Percentiles rank a stretch among this genome's conserved stretches.
phyloP scores from a whole-genome alignment of 1,284 basidiomycete genomes.

The Heimioporus punctisporus region DNA sequence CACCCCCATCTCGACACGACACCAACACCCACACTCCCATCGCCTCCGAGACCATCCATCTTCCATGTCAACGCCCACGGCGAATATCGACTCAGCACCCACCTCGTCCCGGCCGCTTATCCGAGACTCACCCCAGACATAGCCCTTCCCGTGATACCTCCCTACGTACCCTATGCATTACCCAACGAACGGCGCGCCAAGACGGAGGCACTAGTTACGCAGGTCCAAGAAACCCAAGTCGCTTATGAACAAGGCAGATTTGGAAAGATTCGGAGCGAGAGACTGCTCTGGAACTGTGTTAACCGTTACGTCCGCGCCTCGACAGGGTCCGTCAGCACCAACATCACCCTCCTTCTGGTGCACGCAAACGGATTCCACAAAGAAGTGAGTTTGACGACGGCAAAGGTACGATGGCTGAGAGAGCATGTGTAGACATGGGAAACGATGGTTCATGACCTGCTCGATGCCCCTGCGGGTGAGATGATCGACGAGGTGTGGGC shows the following conservation, averaged over 20 bases:
- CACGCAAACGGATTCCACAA: constrained; percentile 88
- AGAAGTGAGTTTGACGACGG: constrained; percentile 54
- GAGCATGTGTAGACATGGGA: constrained; percentile 62
- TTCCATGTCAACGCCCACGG: constrained; percentile 22
- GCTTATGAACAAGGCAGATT: constrained; percentile 18
- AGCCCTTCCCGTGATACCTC: constrained; percentile 38
- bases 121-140: constrained; percentile 42
- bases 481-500: constrained; percentile 78
- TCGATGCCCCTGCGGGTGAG: constrained; percentile 36
- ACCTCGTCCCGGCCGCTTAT: constrained; percentile 63
- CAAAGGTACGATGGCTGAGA: not conserved
- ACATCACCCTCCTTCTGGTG: constrained; percentile 67
- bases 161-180: not conserved
- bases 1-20: no score
- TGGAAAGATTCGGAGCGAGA: constrained; percentile 31
- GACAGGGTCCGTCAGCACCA: no score
- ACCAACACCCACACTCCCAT: constrained; percentile 17
- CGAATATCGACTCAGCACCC: constrained; percentile 54
- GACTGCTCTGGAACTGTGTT: constrained; percentile 49
- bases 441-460: constrained; percentile 52
- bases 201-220: constrained; percentile 18
- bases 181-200: constrained; percentile 34
- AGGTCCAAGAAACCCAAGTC: constrained; percentile 24
- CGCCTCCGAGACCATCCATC: constrained; percentile 15
- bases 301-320: no score